Base-by-base conservation (phyloP, 345 rosid species). In the Pistacia vera region DNA sequence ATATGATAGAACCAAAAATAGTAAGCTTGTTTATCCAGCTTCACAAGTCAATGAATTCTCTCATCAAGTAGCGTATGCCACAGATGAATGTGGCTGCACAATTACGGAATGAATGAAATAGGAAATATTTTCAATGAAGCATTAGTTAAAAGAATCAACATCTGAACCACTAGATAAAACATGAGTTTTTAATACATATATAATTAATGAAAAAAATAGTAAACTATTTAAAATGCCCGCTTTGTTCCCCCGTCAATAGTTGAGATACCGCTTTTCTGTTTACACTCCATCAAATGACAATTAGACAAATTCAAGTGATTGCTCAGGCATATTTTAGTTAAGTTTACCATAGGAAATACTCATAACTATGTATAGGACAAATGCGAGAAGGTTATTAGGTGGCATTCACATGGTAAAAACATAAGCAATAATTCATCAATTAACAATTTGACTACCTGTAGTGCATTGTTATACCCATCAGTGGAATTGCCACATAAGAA, bases 401-500 rank as follows among this genome's bases (percentile, higher is more conserved):
- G 52, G 22, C 51, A 68, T 44, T 48, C 33, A 41, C 1, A 28
- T 3, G 52, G 54, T 33, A 51, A 54, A 44, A 61, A 38, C 66
- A 65, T 56, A 35, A 36, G 30, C 36, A 55, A 68, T 51, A 46
- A 54, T 55, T 72, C 77, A 74, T 60, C 49, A 68, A 66, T 68
- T 76, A 79, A 68, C 35, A 65, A 25, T 11, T 18, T 64, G 54
- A 49, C 64, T 89, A 96, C 99, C 99, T 92, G 92, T 77, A 96
- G 80, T 76, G 90, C 87, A 81, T 87, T 87, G 76, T 79, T 78
- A 82, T 79, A 83, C 66, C 91, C 90, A 81, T 86, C 90, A 9
- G 95, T 84, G 63, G 97, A 91, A 82, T 93, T 93, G 74, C 98
- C 97, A 68, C 89, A 86, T 74, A 96, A 83, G 83, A 93, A 96